Base-by-base conservation (phyloP, 257 asterid species). In the Sherardia arvensis region DNA sequence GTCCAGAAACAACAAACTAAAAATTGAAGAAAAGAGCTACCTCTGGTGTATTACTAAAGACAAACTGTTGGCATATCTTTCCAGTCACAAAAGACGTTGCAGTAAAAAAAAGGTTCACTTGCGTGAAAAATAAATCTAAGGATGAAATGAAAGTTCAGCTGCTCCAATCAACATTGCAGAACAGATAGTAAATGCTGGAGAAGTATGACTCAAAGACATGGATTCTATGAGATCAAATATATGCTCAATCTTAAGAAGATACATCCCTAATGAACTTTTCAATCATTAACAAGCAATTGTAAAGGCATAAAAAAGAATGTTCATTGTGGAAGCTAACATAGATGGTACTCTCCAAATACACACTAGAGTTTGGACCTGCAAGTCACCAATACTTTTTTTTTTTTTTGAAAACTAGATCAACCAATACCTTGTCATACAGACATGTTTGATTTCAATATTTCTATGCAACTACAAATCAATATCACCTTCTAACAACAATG, bases 331-430 rank as follows among this genome's bases (percentile, higher is more conserved):
- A 34, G 51, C 17, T 15, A 43, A 30, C 62, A 15, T 56, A 15
- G 43, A 29, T 29, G 45, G 22, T 56, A 34, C 26, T 6, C 38
- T 58, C 62, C 17, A 28, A 58, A 22, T 27, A 58, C 7, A 28
- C 63, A n/a, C 21, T 32, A 15, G 63, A 59, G 27, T 32, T 20
- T 59, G 63, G 62, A n/a, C 45, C 63, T 30, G 18, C 5, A 55
- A 8, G 32, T 8, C 8, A 18, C 17, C 2, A 27, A 7, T 29
- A 47, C n/a, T n/a, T n/a, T n/a, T n/a, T n/a, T n/a, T n/a, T n/a
- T n/a, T n/a, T n/a, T n/a, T n/a, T n/a, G n/a, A n/a, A n/a, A n/a
- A n/a, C n/a, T n/a, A 21, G 21, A 43, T 43, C 51, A 14, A 20
- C 21, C 51, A 43, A 43, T 43, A 43, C 20, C 8, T 43, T 43